These are phyloP conservation scores for Eucalyptus sp. DNA, from an alignment of 345 rosid genomes.

Conservation along the genomic window DNA sequence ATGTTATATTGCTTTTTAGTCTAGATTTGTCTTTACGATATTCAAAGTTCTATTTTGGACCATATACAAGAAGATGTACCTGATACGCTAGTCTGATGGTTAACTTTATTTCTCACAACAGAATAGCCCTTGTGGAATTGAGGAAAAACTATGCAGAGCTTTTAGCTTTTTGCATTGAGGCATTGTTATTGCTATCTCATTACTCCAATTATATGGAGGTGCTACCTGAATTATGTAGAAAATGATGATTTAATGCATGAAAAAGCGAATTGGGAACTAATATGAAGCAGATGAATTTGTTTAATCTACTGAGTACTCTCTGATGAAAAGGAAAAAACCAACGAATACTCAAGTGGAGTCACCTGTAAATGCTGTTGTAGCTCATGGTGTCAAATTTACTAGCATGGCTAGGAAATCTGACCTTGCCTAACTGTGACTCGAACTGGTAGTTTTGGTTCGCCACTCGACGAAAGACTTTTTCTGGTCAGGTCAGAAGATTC, in stretches of 20 bases:
- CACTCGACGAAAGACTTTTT: too few relatives aligned
- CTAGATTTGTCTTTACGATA: not conserved
- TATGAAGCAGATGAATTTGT: not conserved
- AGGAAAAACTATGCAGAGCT: slow-evolving; percentile 24
- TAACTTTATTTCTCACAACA: slow-evolving; percentile 64
- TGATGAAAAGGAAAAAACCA: not conserved
- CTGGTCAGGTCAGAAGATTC: not conserved
- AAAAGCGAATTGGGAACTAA: not conserved
- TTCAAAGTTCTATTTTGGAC: not conserved
- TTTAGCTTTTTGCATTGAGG: not conserved
- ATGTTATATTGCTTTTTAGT: not conserved
- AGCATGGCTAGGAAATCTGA: too few relatives aligned
- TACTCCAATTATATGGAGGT: not conserved
- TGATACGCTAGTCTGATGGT: slow-evolving; percentile 41
- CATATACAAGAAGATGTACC: slow-evolving; percentile 68
- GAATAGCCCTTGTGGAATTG: slow-evolving; percentile 63
- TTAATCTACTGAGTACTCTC: not conserved
- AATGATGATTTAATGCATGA: not conserved
- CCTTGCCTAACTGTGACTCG: not conserved
- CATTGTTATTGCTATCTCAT: not conserved
- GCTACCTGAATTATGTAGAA: not conserved
- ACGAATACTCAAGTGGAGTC: not conserved
- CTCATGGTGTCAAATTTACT: not conserved
- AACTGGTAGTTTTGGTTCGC: not conserved
- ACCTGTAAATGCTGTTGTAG: not conserved